Evolutionary conservation across 2,329 filamentous ascomycete species (phyloP).

Genomic region (Didymella pinodella): DNA sequence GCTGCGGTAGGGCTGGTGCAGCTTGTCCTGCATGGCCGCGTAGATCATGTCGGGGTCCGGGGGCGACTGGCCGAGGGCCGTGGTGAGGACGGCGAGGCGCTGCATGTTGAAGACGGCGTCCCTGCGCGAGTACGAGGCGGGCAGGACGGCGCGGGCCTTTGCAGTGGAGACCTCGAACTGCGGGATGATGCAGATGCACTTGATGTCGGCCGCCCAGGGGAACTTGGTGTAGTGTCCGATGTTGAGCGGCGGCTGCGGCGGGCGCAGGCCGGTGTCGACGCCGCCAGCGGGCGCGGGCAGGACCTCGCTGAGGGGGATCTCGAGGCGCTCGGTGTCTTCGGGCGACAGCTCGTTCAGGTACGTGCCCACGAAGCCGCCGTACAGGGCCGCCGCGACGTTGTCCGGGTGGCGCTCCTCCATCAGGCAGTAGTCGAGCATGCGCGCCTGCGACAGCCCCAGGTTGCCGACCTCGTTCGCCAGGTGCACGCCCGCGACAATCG

Average conservation of each 20-base stretch:
- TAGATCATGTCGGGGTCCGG: slow-evolving; percentile 94
- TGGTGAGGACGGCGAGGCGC: slow-evolving; percentile 87
- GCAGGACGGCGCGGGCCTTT: slow-evolving; percentile 85
- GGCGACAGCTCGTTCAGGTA: slow-evolving; percentile 92
- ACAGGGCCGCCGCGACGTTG: slow-evolving; percentile 86
- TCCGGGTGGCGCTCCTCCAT: slow-evolving; percentile 77
- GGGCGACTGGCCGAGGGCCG: slow-evolving; percentile 86
- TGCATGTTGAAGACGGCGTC: slow-evolving; percentile 98
- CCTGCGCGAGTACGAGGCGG: slow-evolving; percentile 76
- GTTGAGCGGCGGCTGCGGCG: slow-evolving; percentile 86
- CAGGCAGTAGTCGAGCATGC: slow-evolving; percentile 92
- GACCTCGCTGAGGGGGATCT: slow-evolving; percentile 94
- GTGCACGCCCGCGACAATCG: slow-evolving; percentile 93
- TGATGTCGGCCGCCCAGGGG: slow-evolving; percentile 92
- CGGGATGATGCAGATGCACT: slow-evolving; percentile 94
- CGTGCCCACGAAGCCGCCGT: slow-evolving; percentile 95
- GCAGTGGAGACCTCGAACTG: slow-evolving; percentile 96
- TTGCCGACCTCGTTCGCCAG: slow-evolving; percentile 88
- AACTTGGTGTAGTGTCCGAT: slow-evolving; percentile 98
- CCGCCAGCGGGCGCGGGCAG: slow-evolving; percentile 89
- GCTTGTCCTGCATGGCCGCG: slow-evolving; percentile 97
- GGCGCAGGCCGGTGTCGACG: slow-evolving; percentile 84
- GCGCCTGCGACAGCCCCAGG: slow-evolving; percentile 76
- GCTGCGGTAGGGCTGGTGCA: slow-evolving; percentile 96
- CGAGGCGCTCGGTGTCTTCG: slow-evolving; percentile 86